Conservation (phyloP, 1,139 yeast species). For the Pichia sp. region DNA sequence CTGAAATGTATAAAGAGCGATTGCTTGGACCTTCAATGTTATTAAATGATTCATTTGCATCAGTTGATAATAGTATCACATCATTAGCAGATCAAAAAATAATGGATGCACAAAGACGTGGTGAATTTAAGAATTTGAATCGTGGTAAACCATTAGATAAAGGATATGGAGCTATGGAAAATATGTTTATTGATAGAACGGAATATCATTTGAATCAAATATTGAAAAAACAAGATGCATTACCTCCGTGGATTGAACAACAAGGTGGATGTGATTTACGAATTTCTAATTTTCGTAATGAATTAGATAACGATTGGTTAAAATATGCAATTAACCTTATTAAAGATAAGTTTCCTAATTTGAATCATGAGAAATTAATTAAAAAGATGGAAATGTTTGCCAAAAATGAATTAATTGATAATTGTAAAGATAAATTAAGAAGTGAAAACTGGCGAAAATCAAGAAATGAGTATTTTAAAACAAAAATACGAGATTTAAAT, state of each 20-base stretch:
- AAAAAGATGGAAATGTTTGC: constrained; percentile 17
- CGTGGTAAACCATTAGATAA: constrained; percentile 57
- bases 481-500: constrained; percentile 47
- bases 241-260: constrained; percentile 86
- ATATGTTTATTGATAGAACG: constrained; percentile 47
- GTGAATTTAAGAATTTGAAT: constrained; percentile 55
- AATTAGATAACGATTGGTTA: constrained; percentile 41
- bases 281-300: constrained; percentile 40
- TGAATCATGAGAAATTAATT: constrained; percentile 11
- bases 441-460: constrained; percentile 35
- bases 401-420: constrained; percentile 5
- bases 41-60: constrained; percentile 37
- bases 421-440: constrained; percentile 17
- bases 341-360: constrained; percentile 23
- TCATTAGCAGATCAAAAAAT: constrained; percentile 70
- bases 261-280: constrained; percentile 54
- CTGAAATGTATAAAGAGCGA: constrained; percentile 57
- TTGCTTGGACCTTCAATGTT: constrained; percentile 55
- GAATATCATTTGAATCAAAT: constrained; percentile 68
- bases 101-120: constrained; percentile 65
- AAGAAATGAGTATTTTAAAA: constrained; percentile 36
- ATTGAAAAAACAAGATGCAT: constrained; percentile 64
- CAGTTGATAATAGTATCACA: constrained; percentile 47
- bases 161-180: constrained; percentile 31
- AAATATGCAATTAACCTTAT: constrained; percentile 32